Evolutionary conservation across 495 filamentous ascomycete genomes (phyloP).

Genomic region (Neurospora sp.): DNA sequence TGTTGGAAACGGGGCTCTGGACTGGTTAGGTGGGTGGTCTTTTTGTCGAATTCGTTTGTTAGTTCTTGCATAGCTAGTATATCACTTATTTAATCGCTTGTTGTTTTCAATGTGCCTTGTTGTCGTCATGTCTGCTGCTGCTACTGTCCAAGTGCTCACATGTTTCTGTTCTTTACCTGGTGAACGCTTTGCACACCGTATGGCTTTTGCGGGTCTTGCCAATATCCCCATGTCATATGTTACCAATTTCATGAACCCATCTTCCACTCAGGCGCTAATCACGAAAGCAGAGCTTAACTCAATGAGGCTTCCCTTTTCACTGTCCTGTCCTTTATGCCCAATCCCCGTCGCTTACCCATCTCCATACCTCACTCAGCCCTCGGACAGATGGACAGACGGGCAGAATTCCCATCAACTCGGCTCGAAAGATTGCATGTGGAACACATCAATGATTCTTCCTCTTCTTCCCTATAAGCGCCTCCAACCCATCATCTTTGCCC

Average conservation of each 20-base stretch:
- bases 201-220: background rate
- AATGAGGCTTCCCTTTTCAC: background rate
- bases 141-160: background rate
- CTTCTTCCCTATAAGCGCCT: too few relatives aligned
- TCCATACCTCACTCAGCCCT: background rate
- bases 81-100: background rate
- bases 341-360: background rate
- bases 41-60: background rate
- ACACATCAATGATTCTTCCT: background rate
- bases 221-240: background rate
- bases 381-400: background rate
- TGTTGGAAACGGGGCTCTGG: background rate
- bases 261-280: background rate
- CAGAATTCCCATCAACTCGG: background rate
- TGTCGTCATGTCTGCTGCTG: background rate
- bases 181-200: background rate
- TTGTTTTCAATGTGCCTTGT: background rate
- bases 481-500: background rate
- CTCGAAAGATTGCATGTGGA: background rate
- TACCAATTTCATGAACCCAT: too few relatives aligned
- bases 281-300: background rate
- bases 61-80: background rate
- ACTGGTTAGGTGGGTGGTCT: background rate
- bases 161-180: background rate
- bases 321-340: background rate